Percentiles rank a stretch among this genome's conserved stretches.
Conservation (phyloP, 129 eudicot species). For the Glebionis coronaria region DNA sequence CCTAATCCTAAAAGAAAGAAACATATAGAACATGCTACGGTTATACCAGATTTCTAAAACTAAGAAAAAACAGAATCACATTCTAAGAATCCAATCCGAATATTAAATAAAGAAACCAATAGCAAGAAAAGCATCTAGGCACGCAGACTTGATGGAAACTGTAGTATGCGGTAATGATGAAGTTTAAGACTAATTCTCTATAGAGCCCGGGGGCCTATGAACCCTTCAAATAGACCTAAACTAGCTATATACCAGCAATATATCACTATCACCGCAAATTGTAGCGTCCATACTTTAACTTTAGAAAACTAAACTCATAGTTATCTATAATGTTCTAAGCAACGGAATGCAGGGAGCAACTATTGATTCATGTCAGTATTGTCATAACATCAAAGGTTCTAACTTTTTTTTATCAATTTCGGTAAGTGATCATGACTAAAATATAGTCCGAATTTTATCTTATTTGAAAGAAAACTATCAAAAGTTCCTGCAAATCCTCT, state of each 20-base stretch:
- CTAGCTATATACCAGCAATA: not conserved
- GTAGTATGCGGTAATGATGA: not conserved
- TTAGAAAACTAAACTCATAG: not conserved
- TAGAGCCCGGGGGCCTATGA: not conserved
- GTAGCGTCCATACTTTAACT: not conserved
- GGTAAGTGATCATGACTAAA: not conserved
- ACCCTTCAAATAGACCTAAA: constrained; percentile 1
- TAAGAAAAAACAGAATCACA: not conserved
- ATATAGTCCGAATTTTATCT: too few relatives aligned
- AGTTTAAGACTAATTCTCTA: not conserved
- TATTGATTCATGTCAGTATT: not conserved
- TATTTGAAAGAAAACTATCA: too few relatives aligned
- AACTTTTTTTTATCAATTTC: too few relatives aligned
- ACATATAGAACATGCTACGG: not conserved
- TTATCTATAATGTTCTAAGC: not conserved
- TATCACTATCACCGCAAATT: not conserved
- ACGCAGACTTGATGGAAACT: not conserved
- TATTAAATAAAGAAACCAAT: not conserved
- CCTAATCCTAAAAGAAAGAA: not conserved
- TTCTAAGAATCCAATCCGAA: not conserved
- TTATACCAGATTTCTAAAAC: not conserved
- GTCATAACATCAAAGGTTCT: not conserved
- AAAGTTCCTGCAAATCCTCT: too few relatives aligned
- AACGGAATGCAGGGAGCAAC: not conserved
- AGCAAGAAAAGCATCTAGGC: not conserved